Base-by-base conservation (phyloP, 2,329 filamentous ascomycete species). In the Dothideomycetidae sp. region DNA sequence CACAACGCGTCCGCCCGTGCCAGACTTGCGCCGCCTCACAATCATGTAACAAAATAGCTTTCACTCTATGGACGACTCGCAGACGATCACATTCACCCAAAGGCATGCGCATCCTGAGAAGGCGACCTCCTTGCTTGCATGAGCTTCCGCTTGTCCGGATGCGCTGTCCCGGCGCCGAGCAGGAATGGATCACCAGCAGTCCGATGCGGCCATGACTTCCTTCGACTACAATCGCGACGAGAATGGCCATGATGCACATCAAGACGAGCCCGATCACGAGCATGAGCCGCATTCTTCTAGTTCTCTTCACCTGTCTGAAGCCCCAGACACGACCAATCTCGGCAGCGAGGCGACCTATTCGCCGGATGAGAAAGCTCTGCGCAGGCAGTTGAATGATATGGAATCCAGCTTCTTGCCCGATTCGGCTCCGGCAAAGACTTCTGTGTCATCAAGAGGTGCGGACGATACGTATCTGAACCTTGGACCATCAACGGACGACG, bases 391-490 rank as follows among this genome's bases (percentile, higher is more conserved):
- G 44, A 66, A 71, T 61, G 72, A 77, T 46, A 63, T 75, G 39
- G 73, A 76, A 50, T 76, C 73, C 3, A 76, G 71, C 48, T 76
- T 77, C 46, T 43, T 76, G 31, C 72, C 71, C 0, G 71, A 75
- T 12, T 21, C 33, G 19, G 18, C 31, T 12, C 21, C 21, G n/a
- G 21, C 21, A 7, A 26, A 26, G 21, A 10, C 39, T 12, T 31
- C 41, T 31, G 58, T 62, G 2, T 67, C 67, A 2, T 45, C 53
- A 5, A 47, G 35, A 26, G 44, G 45, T 10, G 37, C 43, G 18
- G 63, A 66, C 48, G 63, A 67, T 43, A 66, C 63, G 13, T 66
- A 63, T 45, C 42, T 65, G 23, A 50, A 54, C 39, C 38, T 55
- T 31, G 51, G 48, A 34, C 36, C 36, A 10, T 30, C 37, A 5